Base-by-base conservation (phyloP, 345 rosid genomes). In the Lumnitzera racemosa region DNA sequence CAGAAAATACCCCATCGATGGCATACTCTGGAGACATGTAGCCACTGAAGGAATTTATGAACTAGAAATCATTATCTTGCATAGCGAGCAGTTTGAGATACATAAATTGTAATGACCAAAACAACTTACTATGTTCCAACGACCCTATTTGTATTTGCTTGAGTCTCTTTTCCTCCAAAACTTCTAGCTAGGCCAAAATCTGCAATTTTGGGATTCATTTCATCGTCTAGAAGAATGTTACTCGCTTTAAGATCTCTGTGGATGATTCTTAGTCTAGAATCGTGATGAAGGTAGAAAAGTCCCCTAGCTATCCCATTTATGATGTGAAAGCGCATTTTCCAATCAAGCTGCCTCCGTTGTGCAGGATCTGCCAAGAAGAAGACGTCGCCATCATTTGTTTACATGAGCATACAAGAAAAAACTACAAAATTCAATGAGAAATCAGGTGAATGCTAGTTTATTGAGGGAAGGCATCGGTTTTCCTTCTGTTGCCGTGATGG, bases 11-110 rank as follows among this genome's bases (percentile, higher is more conserved):
- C 2, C 77, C 82, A 47, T 74, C 79, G 27, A 72, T 61, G 13
- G 77, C 77, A 14, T 78, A 78, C 46, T 78, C 81, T n/a, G 79
- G 82, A 29, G 82, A 71, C 79, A 78, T 78, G 63, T 78, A 74
- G 11, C 82, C 82, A 17, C 82, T 78, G 49, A 53, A 67, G 2
- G 11, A 24, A 7, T 55, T 13, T 36, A 15, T n/a, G 2, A 66
- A 36, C 7, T 36, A 36, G 43, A 36, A 36, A 8, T 36, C 43
- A 36, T 36, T 36, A 9, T 36, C 43, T 36, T 36, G 43, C 43
- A 36, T 5, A 36, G 43, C 43, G 43, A 36, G 3, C 43, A 8
- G 8, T 36, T 36, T 8, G 10, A 36, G 10, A 36, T 36, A 4
- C 6, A 36, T 36, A 9, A 36, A 5, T 36, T 36, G 10, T 4